phyloP scores from a whole-genome alignment of 2,329 filamentous ascomycete genomes.

The Cadophora sp. region DNA sequence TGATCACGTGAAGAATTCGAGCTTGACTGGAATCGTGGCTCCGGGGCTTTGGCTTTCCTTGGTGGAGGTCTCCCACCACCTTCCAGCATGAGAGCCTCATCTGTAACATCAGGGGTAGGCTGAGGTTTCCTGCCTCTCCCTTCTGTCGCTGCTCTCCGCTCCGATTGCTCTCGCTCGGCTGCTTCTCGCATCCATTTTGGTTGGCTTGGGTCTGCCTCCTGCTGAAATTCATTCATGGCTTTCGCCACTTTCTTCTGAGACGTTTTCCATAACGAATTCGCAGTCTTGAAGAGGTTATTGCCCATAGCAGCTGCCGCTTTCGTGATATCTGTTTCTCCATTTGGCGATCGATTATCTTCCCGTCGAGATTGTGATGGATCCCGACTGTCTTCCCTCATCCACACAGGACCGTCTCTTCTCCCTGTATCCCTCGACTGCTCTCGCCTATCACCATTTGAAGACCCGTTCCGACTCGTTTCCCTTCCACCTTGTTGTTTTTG shows the following conservation, averaged over 20 bases:
- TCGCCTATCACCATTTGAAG: slow-evolving; percentile 42
- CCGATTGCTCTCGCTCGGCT: slow-evolving; percentile 47
- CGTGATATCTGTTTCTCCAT: slow-evolving; percentile 73
- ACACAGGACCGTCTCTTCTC: slow-evolving; percentile 59
- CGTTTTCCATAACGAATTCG: slow-evolving; percentile 94
- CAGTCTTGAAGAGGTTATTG: slow-evolving; percentile 86
- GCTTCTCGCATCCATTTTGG: slow-evolving; percentile 95
- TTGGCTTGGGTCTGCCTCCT: slow-evolving; percentile 75
- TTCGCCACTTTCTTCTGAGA: slow-evolving; percentile 92
- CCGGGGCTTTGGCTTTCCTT: slow-evolving; percentile 42
- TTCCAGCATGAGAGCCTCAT: slow-evolving; percentile 84
- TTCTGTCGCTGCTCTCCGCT: slow-evolving; percentile 46
- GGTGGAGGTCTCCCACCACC: slow-evolving; percentile 63
- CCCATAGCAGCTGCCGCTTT: slow-evolving; percentile 85
- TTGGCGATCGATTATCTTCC: slow-evolving; percentile 61
- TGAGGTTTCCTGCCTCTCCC: slow-evolving; percentile 37
- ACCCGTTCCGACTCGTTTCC: slow-evolving; percentile 39
- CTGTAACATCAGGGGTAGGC: slow-evolving; percentile 56
- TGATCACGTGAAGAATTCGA: slow-evolving; percentile 52
- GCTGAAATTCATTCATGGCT: slow-evolving; percentile 85
- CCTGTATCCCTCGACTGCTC: slow-evolving; percentile 37
- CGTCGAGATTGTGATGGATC: slow-evolving; percentile 55
- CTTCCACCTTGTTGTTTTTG: slow-evolving; percentile 66
- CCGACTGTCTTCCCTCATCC: slow-evolving; percentile 64
- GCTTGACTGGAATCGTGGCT: slow-evolving; percentile 34